Evolutionary conservation across 305 asterid genomes (phyloP).

Genomic region (Ajuga reptans): DNA sequence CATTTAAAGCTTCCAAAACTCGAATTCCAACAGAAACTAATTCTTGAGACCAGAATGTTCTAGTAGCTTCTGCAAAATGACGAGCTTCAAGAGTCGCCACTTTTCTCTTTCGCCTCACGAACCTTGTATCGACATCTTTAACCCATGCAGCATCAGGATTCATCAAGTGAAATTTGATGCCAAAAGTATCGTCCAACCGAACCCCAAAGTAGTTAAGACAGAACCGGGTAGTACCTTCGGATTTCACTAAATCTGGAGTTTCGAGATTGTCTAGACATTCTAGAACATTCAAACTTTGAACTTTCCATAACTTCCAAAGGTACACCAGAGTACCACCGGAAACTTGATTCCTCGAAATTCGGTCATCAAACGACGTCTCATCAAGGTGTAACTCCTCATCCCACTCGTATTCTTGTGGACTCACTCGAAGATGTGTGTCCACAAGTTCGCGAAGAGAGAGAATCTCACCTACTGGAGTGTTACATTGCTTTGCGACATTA

Average conservation of each 20-base stretch:
- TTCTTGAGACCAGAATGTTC: conserved; percentile 38
- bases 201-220: conserved; percentile 48
- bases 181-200: conserved; percentile 23
- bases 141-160: conserved; percentile 53
- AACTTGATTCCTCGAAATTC: conserved; percentile 27
- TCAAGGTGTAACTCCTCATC: conserved; percentile 23
- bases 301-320: conserved; percentile 47
- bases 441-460: conserved; percentile 36
- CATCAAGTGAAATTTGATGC: conserved; percentile 29
- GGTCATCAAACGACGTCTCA: conserved; percentile 20
- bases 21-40: conserved; percentile 35
- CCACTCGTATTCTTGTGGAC: conserved; percentile 30
- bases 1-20: conserved; percentile 39
- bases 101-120: conserved; percentile 20
- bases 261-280: conserved; percentile 35
- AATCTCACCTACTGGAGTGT: conserved; percentile 28
- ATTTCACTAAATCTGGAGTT: conserved; percentile 7
- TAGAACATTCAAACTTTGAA: conserved; percentile 21
- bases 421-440: conserved; percentile 35
- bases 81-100: conserved; percentile 27
- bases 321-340: conserved; percentile 36
- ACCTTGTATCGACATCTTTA: conserved; percentile 21
- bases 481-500: conserved; percentile 21
- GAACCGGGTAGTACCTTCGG: conserved; percentile 24
- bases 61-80: conserved; percentile 38